These are phyloP conservation scores for Aspergillus felis DNA, from an alignment of 2,329 filamentous ascomycete genomes.

Conservation along the genomic window DNA sequence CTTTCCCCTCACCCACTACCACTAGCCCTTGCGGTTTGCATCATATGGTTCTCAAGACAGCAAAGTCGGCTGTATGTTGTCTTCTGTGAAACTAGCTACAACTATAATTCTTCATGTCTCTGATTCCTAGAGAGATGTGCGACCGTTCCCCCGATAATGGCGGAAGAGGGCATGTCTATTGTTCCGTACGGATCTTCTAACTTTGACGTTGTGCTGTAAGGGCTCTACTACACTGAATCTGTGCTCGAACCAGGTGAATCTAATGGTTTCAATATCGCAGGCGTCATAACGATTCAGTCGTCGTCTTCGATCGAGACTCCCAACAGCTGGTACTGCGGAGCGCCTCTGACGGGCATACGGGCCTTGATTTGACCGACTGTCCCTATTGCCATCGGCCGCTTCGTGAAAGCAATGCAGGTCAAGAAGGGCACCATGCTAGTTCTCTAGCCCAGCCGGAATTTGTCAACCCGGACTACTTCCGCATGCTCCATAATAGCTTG, in stretches of 20 bases:
- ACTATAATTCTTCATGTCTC: slow-evolving; percentile 4
- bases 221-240: slow-evolving; percentile 2
- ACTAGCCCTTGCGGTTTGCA: neutral
- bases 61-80: neutral
- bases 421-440: slow-evolving; percentile 28
- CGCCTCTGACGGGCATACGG: slow-evolving; percentile 45
- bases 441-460: slow-evolving; percentile 57
- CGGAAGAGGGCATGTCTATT: slow-evolving; percentile 40
- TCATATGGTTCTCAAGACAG: neutral
- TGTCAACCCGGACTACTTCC: slow-evolving; percentile 90
- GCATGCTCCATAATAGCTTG: slow-evolving; percentile 70
- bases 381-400: slow-evolving; percentile 84
- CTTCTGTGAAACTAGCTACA: neutral
- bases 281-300: slow-evolving; percentile 86
- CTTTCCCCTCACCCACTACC: slow-evolving; percentile 7
- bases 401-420: slow-evolving; percentile 46
- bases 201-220: slow-evolving; percentile 45
- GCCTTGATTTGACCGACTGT: slow-evolving; percentile 65
- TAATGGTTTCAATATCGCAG: slow-evolving; percentile 46
- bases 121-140: slow-evolving; percentile 11
- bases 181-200: slow-evolving; percentile 41
- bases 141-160: slow-evolving; percentile 24
- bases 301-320: slow-evolving; percentile 82
- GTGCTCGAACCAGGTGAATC: slow-evolving; percentile 1
- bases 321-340: slow-evolving; percentile 78